Base-by-base conservation (phyloP, 1,284 basidiomycete genomes). In the Stygiomarasmius scandens region DNA sequence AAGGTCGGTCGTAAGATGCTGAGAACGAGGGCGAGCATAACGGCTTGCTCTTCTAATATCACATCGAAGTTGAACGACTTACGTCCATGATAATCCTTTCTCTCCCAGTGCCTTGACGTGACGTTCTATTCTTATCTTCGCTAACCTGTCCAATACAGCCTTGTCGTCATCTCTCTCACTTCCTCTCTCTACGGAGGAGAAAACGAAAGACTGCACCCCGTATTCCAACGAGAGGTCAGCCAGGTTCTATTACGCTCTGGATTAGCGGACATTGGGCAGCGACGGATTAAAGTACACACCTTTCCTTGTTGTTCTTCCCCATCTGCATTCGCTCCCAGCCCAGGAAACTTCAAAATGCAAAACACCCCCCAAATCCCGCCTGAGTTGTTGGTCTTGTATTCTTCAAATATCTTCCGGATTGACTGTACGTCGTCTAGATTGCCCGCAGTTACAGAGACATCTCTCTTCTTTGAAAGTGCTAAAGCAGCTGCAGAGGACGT, bases 241-340 rank as follows among this genome's bases (percentile, higher is more conserved):
- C 16, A 59, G 12, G 27, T 23, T 19, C 58, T 59, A 12, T 32
- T 32, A n/a, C 22, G 9, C 6, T 36, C 27, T 1, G 14, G 2
- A 14, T 22, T 12, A 36, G 23, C n/a, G 11, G 16, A 19, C 2
- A 52, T 24, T 38, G 20, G 41, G 10, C 47, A 20, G 4, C 55
- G 51, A 14, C 19, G 19, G 11, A 19, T 10, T 12, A 43, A 12
- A 23, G 0, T 19, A 58, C 66, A 25, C 45, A 75, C 77, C 65
- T 73, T 77, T 4, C 76, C 77, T 52, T 78, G 76, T 45, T 61
- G 68, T 61, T 77, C 74, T 59, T 75, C 76, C 4, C 68, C 71
- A 46, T 71, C 71, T 16, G 69, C 72, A 51, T 69, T 69, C 4
- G 67, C 73, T n/a, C 76, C 75, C 6, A 78, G 70, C 3, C 76